A percentile compares a stretch with the other conserved stretches of the same genome.
phyloP scores from a whole-genome alignment of 2,329 filamentous ascomycete genomes.

The Byssoonygena ceratinophila region DNA sequence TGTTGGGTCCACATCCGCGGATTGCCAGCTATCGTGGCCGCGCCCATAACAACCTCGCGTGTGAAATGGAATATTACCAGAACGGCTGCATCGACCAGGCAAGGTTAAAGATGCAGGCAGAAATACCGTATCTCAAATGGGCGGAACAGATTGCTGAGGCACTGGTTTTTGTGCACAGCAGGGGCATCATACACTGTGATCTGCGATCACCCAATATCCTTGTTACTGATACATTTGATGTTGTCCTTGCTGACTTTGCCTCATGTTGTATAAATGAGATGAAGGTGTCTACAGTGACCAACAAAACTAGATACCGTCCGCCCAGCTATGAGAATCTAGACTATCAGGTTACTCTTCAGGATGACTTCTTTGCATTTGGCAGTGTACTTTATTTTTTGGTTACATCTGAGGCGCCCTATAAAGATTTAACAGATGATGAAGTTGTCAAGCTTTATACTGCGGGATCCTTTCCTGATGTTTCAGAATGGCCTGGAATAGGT shows the following conservation, averaged over 20 bases:
- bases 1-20: constrained; percentile 6
- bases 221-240: constrained; percentile 6
- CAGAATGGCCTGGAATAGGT: constrained; percentile 1
- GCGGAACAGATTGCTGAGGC: constrained; percentile 11
- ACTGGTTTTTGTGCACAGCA: constrained; percentile 9
- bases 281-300: constrained; percentile 7
- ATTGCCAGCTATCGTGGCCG: constrained; percentile 5
- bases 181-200: constrained; percentile 12
- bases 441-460: constrained; percentile 6
- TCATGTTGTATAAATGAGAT: constrained; percentile 6
- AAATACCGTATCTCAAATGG: constrained; percentile 11
- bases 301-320: constrained; percentile 5
- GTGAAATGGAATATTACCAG: constrained; percentile 8
- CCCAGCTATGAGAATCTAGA: background rate
- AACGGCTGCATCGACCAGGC: constrained; percentile 8
- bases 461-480: constrained; percentile 10
- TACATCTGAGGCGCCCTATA: constrained; percentile 7
- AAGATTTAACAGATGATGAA: constrained; percentile 9
- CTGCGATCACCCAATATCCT: constrained; percentile 9
- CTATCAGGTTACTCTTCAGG: background rate
- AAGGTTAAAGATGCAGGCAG: constrained; percentile 1
- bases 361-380: constrained; percentile 12
- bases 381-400: constrained; percentile 7
- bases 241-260: constrained; percentile 12
- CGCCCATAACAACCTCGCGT: background rate